These are phyloP conservation scores for Symbiodinium natans DNA, from an alignment of 73 alveolate species.

Conservation along the genomic window DNA sequence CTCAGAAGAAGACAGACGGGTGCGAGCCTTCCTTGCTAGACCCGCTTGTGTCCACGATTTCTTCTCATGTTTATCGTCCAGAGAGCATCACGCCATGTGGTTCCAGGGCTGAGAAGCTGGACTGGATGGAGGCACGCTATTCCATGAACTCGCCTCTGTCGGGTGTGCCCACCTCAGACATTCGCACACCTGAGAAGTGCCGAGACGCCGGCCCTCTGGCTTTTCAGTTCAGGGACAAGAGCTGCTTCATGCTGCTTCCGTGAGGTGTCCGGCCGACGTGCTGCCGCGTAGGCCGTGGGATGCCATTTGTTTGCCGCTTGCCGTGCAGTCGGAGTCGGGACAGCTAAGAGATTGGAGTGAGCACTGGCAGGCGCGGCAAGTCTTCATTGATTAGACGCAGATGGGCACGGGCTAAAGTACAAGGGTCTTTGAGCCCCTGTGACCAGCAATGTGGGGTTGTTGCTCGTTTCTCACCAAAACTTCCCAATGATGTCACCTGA, in stretches of 20 bases:
- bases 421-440: not conserved
- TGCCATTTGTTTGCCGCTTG: no score
- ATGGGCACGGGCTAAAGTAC: not conserved
- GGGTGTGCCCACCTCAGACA: not conserved
- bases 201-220: no score
- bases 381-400: not conserved
- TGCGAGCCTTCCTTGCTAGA: not conserved
- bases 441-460: not conserved
- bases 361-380: not conserved
- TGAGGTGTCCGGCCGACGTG: slow-evolving; percentile 18
- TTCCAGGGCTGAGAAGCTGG: slow-evolving; percentile 9
- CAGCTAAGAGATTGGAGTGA: no score
- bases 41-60: no score
- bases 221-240: no score
- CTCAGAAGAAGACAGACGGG: not conserved
- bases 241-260: no score
- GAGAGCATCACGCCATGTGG: no score
- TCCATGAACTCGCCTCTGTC: not conserved
- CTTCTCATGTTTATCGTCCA: no score
- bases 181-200: no score
- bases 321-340: no score
- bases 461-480: not conserved
- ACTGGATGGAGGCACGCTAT: slow-evolving; percentile 21
- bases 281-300: not conserved
- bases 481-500: not conserved